Base-by-base conservation (phyloP, 2,329 filamentous ascomycete species). In the Aspergillus sp. region DNA sequence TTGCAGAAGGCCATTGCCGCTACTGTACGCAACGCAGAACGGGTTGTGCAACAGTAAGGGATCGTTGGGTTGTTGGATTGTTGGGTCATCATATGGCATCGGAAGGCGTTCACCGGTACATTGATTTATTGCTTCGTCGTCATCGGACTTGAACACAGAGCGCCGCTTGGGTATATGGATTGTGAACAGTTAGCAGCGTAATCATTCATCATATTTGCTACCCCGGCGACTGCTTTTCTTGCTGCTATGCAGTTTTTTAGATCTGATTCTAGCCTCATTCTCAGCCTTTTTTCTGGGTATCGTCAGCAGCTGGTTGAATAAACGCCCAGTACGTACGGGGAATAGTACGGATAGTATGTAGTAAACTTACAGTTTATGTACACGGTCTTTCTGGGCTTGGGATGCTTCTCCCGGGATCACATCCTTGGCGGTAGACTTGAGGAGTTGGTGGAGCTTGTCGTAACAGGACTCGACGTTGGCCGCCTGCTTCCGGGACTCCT, bases 391-490 rank as follows among this genome's bases (percentile, higher is more conserved):
- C 62, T 85, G 82, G 57, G 77, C 81, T 47, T 73, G 70, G 19
- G 79, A 81, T 6, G 83, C 84, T 66, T 86, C 81, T n/a, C 82
- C 82, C 0, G 82, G 83, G 19, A 87, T 74, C 2, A 71, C 72
- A 20, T 72, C 65, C 20, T 72, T 73, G 4, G 78, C 83, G 17
- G 77, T 77, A 26, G 76, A 74, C 22, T 76, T 65, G 46, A 87
- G 74, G 50, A 84, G 62, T 49, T 80, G 73, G 55, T 81, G 74
- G 54, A 87, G 73, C 62, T 82, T 83, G 45, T 75, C 71, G 63
- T 80, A 84, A 66, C 84, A 86, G 24, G 75, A 73, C 43, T 82
- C 77, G 47, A 82, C 79, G 62, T 87, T 87, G 53, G 79, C 78
- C 42, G 70, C 74, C 63, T 84, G 83, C 65, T 84, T 85, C 36